Base-by-base conservation (phyloP, 2,329 filamentous ascomycete genomes). In the Elsinoe arachidis region DNA sequence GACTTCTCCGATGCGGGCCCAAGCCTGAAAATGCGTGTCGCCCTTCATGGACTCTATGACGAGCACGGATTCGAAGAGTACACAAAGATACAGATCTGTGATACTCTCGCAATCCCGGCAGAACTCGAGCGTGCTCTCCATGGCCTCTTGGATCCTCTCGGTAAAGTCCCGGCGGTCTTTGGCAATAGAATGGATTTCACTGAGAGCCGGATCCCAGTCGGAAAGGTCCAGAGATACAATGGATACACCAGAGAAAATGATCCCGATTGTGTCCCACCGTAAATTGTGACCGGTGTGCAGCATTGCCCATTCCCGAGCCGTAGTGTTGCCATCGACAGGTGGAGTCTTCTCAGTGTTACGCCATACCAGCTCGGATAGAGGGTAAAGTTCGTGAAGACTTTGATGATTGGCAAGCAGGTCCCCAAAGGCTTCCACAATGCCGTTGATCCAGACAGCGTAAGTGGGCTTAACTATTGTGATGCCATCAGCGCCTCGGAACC, bases 191-290 rank as follows among this genome's bases (percentile, higher is more conserved):
- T 21, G 41, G 17, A 38, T 19, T 21, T 51, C 34, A 4, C 23
- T 30, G 39, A 70, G 68, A n/a, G 69, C 68, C 1, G 60, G 61
- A 56, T 69, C 67, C 67, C 67, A 69, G 47, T 68, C 64, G 53
- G 64, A 68, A 6, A 70, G 59, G 41, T 66, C 67, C 33, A 64
- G 61, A 0, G 69, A 70, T 15, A 73, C 63, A 14, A 75, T 60
- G 0, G 70, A 71, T 1, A 73, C 69, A 35, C 72, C 57, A 1
- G 68, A 68, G 3, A 73, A 63, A 1, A 75, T 64, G 6, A 72
- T 66, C 0, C 73, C 74, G 2, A 76, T 67, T 19, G 74, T 67
- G 58, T 76, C 74, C 74, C 74, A 76, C 60, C 74, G 64, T 5
- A 76, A 59, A 46, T 69, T 65, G 7, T 68, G 65, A 1, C 74